A percentile compares a stretch with the other conserved stretches of the same genome.
phyloP scores from a whole-genome alignment of 768 basidiomycete species.

The Boletus eberwhitei region DNA sequence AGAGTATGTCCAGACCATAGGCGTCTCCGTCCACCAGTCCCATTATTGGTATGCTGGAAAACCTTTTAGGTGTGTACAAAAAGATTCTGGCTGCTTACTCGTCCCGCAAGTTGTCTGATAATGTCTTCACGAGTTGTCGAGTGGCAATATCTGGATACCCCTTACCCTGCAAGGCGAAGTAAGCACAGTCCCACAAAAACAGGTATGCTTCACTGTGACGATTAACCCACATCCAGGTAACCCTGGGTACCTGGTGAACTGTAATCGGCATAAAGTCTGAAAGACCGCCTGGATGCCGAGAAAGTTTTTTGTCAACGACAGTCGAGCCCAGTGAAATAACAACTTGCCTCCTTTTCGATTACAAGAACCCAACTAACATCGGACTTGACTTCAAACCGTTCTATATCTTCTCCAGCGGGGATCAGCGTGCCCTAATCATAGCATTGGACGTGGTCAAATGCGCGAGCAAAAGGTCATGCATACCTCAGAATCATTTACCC shows the following conservation, averaged over 20 bases:
- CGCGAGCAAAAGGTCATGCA: neutral
- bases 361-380: slow-evolving; percentile 75
- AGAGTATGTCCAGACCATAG: slow-evolving; percentile 88
- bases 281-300: slow-evolving; percentile 74
- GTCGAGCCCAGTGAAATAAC: neutral
- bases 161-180: slow-evolving; percentile 64
- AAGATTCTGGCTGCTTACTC: slow-evolving; percentile 39
- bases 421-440: slow-evolving; percentile 66
- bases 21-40: slow-evolving; percentile 89
- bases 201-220: slow-evolving; percentile 55
- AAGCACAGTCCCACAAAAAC: neutral
- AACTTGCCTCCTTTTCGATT: slow-evolving; percentile 86
- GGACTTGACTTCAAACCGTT: slow-evolving; percentile 51
- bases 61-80: neutral
- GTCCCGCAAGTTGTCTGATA: slow-evolving; percentile 62
- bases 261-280: slow-evolving; percentile 69
- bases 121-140: slow-evolving; percentile 71
- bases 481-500: slow-evolving; percentile 59
- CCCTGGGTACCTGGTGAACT: slow-evolving; percentile 45
- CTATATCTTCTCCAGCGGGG: slow-evolving; percentile 71
- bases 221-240: slow-evolving; percentile 67
- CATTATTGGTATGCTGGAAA: slow-evolving; percentile 66
- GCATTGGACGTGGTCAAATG: neutral
- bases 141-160: slow-evolving; percentile 96
- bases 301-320: neutral